Evolutionary conservation across 495 filamentous ascomycete species (phyloP), one percentile per base, ranked within the genome.

Genomic region (Neurospora sp.): DNA sequence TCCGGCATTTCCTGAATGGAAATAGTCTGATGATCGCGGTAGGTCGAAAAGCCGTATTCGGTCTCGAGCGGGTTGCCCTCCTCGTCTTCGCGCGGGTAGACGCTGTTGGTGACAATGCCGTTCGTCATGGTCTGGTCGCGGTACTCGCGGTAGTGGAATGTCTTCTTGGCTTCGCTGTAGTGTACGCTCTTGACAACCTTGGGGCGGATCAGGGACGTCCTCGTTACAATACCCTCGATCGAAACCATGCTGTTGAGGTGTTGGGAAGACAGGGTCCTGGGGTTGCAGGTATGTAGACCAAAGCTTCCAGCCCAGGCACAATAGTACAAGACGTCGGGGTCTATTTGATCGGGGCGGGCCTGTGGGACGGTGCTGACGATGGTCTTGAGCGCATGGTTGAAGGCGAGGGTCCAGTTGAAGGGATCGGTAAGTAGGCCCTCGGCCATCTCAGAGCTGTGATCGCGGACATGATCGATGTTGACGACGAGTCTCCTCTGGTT

Each of bases 1-100:
- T 99, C 96, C 16, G 96, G 96, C 96, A 99, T 99, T 86, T 99
- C 96, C 85, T 99, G 96, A 77, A 99, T 97, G 1, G 96, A 98
- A 68, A 99, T 93, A 20, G 93, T 94, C 79, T 99, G 96, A 81
- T 99, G 96, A 80, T 99, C 96, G 79, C 95, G 88, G 80, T 98
- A 99, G 22, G 91, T 96, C 80, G 90, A 96, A 81, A 96, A 93
- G 9, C 96, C 96, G 81, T 97, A 98, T 78, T 99, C 96, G 45
- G 96, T 98, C 75, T 92, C 89, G 18, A 99, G 87, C 79, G 87
- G 87, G 71, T 89, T 90, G 40, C 88, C 87, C 10, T 97, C 90
- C 12, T 96, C 93, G 81, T 99, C 96, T 79, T 98, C 93, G 71
- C 93, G 93, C 16, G 96, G 96, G 79, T 99, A 99, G 44, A 98